Base-by-base conservation (phyloP, 345 rosid genomes). In the Salix udensis region DNA sequence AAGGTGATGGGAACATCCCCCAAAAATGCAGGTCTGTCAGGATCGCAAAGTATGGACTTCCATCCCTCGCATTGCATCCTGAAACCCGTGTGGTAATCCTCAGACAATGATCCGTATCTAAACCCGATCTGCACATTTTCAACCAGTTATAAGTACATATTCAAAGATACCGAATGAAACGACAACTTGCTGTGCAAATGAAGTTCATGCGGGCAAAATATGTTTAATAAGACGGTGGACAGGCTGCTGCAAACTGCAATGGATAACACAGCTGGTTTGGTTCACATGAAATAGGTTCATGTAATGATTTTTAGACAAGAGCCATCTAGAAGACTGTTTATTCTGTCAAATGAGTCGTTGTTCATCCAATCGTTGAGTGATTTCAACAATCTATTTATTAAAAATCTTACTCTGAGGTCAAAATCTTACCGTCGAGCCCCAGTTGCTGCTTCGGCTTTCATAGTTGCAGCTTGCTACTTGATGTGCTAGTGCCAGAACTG, bases 41-140 rank as follows among this genome's bases (percentile, higher is more conserved):
- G 97, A 65, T 79, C 67, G 79, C 96, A 91, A 55, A 88, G 89
- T 2, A 82, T 8, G 5, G 94, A 75, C 67, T 70, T 87, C 98
- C 97, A 94, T 6, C 94, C 96, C 71, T 89, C 90, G 77, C 97
- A 86, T 0, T 89, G 88, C 34, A 94, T 78, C 12, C 26, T 66
- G 64, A 78, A 89, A 0, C 93, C 89, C 11, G 98, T 91, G 79
- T 76, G 87, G 62, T 58, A 87, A 78, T 92, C 96, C 81, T 94
- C 98, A 18, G 88, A 91, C 58, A 94, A 66, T 1, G 97, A 88
- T 0, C 97, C 97, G 72, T 92, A 94, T 62, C 89, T 80, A 23
- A 84, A 85, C 0, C 98, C 98, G 39, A 80, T 81, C 94, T 92
- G 84, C 72, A 77, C 28, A 72, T n/a, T 50, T 52, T 6, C 2